Evolutionary conservation across 164 flowering plant genomes (phyloP).

Genomic region (Buxus sempervirens): DNA sequence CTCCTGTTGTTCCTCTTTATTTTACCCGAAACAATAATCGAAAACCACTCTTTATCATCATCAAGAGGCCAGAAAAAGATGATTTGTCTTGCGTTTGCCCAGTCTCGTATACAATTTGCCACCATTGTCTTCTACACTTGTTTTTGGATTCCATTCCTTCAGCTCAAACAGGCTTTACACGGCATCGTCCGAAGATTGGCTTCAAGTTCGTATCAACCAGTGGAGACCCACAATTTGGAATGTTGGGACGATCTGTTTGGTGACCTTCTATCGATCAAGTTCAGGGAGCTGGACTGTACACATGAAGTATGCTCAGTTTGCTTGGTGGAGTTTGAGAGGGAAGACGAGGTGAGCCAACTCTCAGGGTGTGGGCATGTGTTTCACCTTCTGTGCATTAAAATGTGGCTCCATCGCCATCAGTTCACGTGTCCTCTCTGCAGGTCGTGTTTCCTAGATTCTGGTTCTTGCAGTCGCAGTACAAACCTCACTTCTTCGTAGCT

Average conservation of each 20-base stretch:
- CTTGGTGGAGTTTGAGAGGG: constrained; percentile 11
- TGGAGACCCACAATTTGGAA: too few relatives aligned
- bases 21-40: neutral
- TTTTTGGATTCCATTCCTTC: constrained; percentile 16
- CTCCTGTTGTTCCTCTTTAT: neutral
- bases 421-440: constrained; percentile 24
- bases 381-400: constrained; percentile 10
- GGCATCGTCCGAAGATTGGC: neutral
- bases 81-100: constrained; percentile 14
- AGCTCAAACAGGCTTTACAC: constrained; percentile 6
- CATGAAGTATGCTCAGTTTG: constrained; percentile 15
- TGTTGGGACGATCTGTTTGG: neutral
- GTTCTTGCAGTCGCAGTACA: neutral
- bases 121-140: constrained; percentile 19
- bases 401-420: constrained; percentile 11
- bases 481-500: too few relatives aligned
- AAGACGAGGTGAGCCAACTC: constrained; percentile 20
- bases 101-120: constrained; percentile 13
- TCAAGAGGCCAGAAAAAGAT: constrained; percentile 6
- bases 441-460: constrained; percentile 5
- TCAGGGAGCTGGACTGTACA: neutral
- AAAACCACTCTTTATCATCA: too few relatives aligned
- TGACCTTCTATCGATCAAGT: neutral
- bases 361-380: constrained; percentile 15
- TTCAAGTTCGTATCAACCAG: neutral